Evolutionary conservation across 2,329 filamentous ascomycete species (phyloP), one percentile per base, ranked within the genome.

Genomic region (Dryadomyces sulphureus): DNA sequence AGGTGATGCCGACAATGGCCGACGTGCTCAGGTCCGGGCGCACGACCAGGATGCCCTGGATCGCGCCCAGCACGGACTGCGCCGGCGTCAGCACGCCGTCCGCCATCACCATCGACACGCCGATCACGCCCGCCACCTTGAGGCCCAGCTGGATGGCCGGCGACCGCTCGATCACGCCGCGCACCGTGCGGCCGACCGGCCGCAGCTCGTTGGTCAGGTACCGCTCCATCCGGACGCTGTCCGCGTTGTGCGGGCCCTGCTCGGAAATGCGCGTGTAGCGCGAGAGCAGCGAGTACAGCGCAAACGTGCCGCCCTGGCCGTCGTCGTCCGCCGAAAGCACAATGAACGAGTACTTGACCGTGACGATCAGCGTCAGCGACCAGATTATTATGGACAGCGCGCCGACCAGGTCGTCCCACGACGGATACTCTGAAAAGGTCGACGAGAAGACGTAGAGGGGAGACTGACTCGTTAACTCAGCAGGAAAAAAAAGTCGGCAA

Each of bases 401-500:
- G 41, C 79, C 76, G 40, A 82, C 64, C 3, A 84, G 64, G 52
- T 81, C 74, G 20, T 73, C 65, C 52, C 72, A 70, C 7, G 62
- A 65, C 0, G 78, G 78, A 16, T 69, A 61, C 3, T 63, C 60
- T 22, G 68, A 65, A 54, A 84, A 84, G 1, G 77, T 81, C n/a
- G 75, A 79, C 17, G 78, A 82, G 59, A 66, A 84, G 17, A 84
- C 79, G 54, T 84, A 84, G 17, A 84, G 72, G n/a, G 78, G 79
- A 16, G 51, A 62, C 50, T 47, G 17, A 22, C 17, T 27, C 7
- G 11, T 14, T 19, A 47, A 38, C 47, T n/a, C 2, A 21, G 24
- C 12, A 19, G n/a, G 7, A 12, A n/a, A 11, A 20, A 4, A 39
- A n/a, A n/a, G n/a, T n/a, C n/a, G n/a, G n/a, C n/a, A n/a, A n/a